Evolutionary conservation across 1,139 yeast genomes (phyloP), one percentile per base, ranked within the genome.

Genomic region (Diutina mesorugosa): DNA sequence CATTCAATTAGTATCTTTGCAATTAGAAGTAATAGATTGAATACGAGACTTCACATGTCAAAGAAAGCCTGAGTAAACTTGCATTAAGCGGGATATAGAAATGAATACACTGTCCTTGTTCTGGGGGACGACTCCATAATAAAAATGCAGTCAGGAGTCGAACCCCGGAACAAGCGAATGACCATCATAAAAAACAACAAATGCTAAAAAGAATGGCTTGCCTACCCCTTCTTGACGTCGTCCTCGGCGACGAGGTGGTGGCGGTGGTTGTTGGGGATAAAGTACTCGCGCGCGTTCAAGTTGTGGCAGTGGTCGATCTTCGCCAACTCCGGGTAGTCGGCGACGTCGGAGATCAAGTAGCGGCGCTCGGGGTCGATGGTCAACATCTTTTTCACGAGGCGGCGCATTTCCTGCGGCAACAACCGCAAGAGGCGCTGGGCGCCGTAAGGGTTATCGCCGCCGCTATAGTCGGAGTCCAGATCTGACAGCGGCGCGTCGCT

Each of bases 211-310:
- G 47, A 12, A 45, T 6, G 21, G 2, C 9, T 45, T 45, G n/a
- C 41, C 41, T 21, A 45, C 10, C 16, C 16, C 26, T 72, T 73
- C 51, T 72, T 72, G 56, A 80, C 68, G 55, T 80, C 83, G 18
- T 80, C 82, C 60, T 81, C 86, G 0, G 84, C 76, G 1, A 82
- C 72, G 61, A 83, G 69, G 66, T 83, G 84, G 65, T 83, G 88
- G 18, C 63, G 67, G 62, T 83, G 87, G 54, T 71, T 70, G 41
- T 66, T 68, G 0, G 70, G 68, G 10, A 60, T 59, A 32, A 61
- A 47, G 18, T 60, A 57, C 18, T 51, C 47, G 30, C 55, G 59
- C 14, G 54, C 57, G 18, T 55, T 56, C 5, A 38, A 47, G 47
- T 54, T 51, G 51, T 64, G 68, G 61, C 80, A 76, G 45, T 58